Evolutionary conservation across 2,329 filamentous ascomycete genomes (phyloP), one percentile per base, ranked within the genome.

Genomic region (Claviceps monticola): DNA sequence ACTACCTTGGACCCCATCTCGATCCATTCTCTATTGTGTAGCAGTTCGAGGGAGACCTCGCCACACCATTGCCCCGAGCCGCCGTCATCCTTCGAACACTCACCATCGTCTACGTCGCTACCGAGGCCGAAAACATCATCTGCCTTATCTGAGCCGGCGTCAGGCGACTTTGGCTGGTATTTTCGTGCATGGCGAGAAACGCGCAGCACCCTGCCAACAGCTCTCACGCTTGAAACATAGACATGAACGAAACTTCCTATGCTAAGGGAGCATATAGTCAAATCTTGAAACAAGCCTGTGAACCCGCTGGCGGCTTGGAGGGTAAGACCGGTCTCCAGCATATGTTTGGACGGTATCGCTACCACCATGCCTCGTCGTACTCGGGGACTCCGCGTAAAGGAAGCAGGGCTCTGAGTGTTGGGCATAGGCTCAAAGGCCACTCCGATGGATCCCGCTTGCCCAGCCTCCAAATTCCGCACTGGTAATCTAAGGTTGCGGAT

Each of bases 361-460:
- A 96, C 68, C 1, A 96, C 80, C 84, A 95, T 94, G 19, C 91
- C 91, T 66, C 94, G 91, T 56, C 80, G 74, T 52, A 84, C 69
- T 46, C 74, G 71, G 37, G 71, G 70, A 11, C 61, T 57, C 21
- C 67, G 62, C 4, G 41, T 21, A 1, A 29, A 44, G 1, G 9
- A 11, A 34, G 9, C 21, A 9, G 48, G 29, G 11, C 46, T 52
- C 16, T 51, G 53, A 3, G 34, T 46, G 34, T 45, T 59, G 1
- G 11, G 39, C 19, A 26, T 38, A 7, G 66, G 59, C 36, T 76
- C 71, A n/a, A 84, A 75, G 2, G 84, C 75, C 49, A 97, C 72
- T 0, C 90, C 91, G 51, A 98, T 78, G 0, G 90, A 96, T 1
- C 91, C 93, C 5, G 91, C 89, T 67, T 98, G 91, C 9, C 88